These are phyloP conservation scores for Brachypodium distachyon DNA, from an alignment of 202 grass and related monocot genomes.

Conservation along the genomic window DNA sequence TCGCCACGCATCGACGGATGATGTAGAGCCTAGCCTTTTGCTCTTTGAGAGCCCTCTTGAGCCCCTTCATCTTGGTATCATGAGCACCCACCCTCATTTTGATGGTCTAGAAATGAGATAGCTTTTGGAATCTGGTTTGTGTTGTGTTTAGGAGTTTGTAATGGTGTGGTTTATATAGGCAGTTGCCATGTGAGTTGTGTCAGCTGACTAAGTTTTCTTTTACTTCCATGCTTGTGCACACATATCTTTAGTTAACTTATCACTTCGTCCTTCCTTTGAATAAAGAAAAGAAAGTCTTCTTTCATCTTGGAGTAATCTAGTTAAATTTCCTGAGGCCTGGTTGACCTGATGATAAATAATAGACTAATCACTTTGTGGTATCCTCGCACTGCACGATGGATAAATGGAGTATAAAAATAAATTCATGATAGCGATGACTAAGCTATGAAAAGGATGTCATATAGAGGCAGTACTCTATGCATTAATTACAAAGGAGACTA, in stretches of 20 bases:
- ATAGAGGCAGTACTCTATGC: not conserved
- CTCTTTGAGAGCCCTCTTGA: constrained; percentile 47
- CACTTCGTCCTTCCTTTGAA: constrained; percentile 1
- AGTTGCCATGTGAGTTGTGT: not conserved
- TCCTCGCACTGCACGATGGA: not conserved
- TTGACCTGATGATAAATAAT: constrained; percentile 9
- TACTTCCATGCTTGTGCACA: constrained; percentile 3
- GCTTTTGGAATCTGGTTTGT: not conserved
- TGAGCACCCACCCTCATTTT: constrained; percentile 16
- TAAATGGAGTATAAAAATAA: not conserved
- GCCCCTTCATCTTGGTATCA: constrained; percentile 23
- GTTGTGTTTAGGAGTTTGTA: not conserved
- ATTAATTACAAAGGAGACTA: no score
- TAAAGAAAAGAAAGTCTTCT: constrained; percentile 16
- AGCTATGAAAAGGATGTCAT: not conserved
- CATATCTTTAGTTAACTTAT: constrained; percentile 5
- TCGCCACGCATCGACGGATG: constrained; percentile 41
- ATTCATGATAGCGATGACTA: not conserved
- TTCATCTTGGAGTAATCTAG: constrained; percentile 2
- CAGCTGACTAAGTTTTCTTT: not conserved
- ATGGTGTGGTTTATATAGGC: constrained; percentile 1
- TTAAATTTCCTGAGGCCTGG: not conserved
- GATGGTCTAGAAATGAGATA: not conserved
- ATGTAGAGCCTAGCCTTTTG: constrained; percentile 52
- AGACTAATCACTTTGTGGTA: not conserved